Evolutionary conservation across 192 early-diverging fungal species (phyloP).

Genomic region (Linnemannia hyalina): DNA sequence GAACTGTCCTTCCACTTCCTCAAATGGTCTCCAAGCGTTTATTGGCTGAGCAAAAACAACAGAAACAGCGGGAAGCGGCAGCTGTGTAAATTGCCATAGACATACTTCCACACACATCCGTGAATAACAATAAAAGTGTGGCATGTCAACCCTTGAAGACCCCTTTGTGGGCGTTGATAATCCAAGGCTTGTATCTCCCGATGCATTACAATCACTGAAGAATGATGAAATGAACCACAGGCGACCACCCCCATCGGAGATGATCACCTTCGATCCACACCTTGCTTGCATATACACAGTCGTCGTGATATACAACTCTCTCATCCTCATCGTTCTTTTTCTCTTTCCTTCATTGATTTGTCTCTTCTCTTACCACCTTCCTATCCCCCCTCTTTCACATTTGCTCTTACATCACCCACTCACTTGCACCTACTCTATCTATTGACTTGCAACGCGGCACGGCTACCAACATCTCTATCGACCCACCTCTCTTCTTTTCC

Average conservation of each 20-base stretch:
- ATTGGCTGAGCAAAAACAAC: background rate
- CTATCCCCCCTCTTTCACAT: no score
- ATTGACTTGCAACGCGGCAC: no score
- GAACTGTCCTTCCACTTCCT: background rate
- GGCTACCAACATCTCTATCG: background rate
- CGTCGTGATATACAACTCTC: no score
- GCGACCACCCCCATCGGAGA: no score
- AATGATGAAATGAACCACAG: background rate
- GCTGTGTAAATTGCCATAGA: background rate
- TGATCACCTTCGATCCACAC: background rate
- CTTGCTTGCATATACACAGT: background rate
- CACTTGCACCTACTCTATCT: no score
- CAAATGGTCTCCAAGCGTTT: slow-evolving; percentile 13
- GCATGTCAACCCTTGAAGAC: background rate
- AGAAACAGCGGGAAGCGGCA: background rate
- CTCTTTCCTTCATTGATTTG: background rate
- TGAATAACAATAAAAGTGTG: background rate
- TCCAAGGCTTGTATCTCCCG: no score
- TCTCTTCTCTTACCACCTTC: background rate
- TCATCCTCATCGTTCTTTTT: no score
- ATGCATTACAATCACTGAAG: background rate
- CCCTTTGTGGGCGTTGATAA: no score
- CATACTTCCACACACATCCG: background rate
- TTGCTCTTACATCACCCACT: no score
- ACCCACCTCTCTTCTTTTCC: background rate